These are phyloP conservation scores for Aspergillus calidoustus DNA, from an alignment of 2,329 filamentous ascomycete species.

Conservation along the genomic window DNA sequence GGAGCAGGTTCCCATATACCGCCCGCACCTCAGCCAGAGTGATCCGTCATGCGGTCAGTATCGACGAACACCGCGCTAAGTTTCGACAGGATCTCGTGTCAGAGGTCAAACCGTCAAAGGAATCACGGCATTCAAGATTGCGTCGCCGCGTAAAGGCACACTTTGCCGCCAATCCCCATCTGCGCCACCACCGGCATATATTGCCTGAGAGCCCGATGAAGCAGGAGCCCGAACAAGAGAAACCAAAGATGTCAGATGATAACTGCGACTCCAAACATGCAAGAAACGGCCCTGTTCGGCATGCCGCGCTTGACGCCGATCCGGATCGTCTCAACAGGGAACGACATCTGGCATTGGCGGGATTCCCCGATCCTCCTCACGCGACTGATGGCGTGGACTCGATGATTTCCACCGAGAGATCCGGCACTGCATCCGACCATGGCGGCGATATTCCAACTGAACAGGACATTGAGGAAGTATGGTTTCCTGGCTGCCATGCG, in stretches of 20 bases:
- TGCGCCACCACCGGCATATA: background rate
- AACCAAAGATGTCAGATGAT: too few species aligned
- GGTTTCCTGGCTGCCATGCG: conserved; percentile 73
- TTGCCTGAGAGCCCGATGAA: background rate
- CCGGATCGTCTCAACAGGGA: too few species aligned
- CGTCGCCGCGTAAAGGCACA: too few species aligned
- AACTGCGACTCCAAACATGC: too few species aligned
- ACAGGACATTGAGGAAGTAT: conserved; percentile 71
- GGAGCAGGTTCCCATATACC: conserved; percentile 26
- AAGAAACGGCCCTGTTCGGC: too few species aligned
- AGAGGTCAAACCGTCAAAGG: conserved; percentile 7
- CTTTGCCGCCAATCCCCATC: background rate
- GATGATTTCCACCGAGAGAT: too few species aligned
- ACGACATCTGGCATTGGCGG: too few species aligned
- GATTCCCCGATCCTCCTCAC: too few species aligned
- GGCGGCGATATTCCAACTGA: background rate
- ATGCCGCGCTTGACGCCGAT: too few species aligned
- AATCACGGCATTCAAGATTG: conserved; percentile 27
- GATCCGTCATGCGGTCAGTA: conserved; percentile 58
- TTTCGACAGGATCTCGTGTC: conserved; percentile 37
- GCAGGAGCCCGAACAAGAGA: background rate
- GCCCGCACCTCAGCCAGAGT: conserved; percentile 52
- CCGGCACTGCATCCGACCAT: background rate
- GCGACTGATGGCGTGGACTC: too few species aligned
- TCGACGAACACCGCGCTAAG: conserved; percentile 59